Base-by-base conservation (phyloP, 805 yeast species). In the Yamadazyma sp. region DNA sequence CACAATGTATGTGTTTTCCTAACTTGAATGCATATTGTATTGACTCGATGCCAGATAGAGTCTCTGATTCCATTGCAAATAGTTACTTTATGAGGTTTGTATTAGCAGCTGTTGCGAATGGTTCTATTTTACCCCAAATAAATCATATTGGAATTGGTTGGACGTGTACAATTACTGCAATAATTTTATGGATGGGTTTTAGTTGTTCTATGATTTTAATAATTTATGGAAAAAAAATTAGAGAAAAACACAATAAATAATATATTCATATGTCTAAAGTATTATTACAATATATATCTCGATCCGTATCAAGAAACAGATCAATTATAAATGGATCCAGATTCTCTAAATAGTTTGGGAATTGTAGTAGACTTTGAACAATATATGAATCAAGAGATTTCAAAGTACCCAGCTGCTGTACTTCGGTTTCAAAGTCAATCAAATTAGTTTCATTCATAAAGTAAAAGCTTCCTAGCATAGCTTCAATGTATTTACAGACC, bases 21-120 rank as follows among this genome's bases (percentile, higher is more conserved):
- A 58, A 70, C 20, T 44, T 70, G 25, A 76, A 76, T 44, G 63
- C 80, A 2, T 76, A 76, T 47, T 73, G 78, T 49, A 75, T 75
- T 22, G 82, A 76, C 44, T 66, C 72, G 5, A 57, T 73, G 65
- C 79, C 80, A 2, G 56, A 69, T 22, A 45, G 74, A 29, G 63
- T 58, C 27, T 75, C 78, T 12, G 80, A 70, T 44, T 78, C 75
- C 1, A 65, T 76, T 21, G 76, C 73, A 0, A 64, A 72, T 4
- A 75, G 71, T 40, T 76, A 76, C 40, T 61, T 70, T 31, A 47
- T 64, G 1, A 52, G 82, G 31, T 75, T 62, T 44, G 40, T 71
- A 1, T 70, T 72, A 7, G 73, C 73, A 13, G 76, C 75, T 1
- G 49, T 75, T 10, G 71, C 73, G 0, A 59, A 75, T 11, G 76